A percentile compares a stretch with the other conserved stretches of the same genome.
These are phyloP conservation scores for Melampsora larici-populina DNA, from an alignment of 1,284 basidiomycete species.

Conservation along the genomic window DNA sequence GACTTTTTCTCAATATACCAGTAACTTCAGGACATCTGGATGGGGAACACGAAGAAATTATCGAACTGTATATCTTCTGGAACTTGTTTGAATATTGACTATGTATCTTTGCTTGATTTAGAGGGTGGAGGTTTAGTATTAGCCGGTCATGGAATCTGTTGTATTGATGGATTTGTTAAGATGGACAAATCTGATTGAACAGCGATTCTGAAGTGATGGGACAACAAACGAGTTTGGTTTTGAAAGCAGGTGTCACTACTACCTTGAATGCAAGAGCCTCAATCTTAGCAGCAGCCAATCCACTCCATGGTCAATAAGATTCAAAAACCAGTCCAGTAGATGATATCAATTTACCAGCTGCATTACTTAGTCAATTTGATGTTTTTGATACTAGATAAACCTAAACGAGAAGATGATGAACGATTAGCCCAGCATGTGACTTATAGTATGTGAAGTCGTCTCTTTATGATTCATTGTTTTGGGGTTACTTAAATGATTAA, in stretches of 20 bases:
- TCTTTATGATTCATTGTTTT: slow-evolving; percentile 54
- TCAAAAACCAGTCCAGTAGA: slow-evolving; percentile 95
- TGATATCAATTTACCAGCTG: slow-evolving; percentile 98
- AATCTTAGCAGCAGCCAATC: slow-evolving; percentile 96
- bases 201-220: slow-evolving; percentile 99
- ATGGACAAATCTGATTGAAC: slow-evolving; percentile 99
- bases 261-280: slow-evolving; percentile 98
- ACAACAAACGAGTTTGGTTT: slow-evolving; percentile 98
- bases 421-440: slow-evolving; percentile 94
- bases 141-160: slow-evolving; percentile 98
- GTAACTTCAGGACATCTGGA: too few species aligned
- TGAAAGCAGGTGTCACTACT: slow-evolving; percentile 97
- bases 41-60: too few species aligned
- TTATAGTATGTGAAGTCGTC: slow-evolving; percentile 72
- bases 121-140: slow-evolving; percentile 98
- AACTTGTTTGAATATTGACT: neutral
- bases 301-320: slow-evolving; percentile 96
- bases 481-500: neutral
- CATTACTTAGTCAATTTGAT: slow-evolving; percentile 92
- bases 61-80: too few species aligned
- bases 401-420: slow-evolving; percentile 89
- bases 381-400: slow-evolving; percentile 96
- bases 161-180: slow-evolving; percentile 99
- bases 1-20: too few species aligned
- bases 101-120: slow-evolving; percentile 52